Evolutionary conservation across 2,329 filamentous ascomycete species (phyloP).

Genomic region (Fusarium sp.): DNA sequence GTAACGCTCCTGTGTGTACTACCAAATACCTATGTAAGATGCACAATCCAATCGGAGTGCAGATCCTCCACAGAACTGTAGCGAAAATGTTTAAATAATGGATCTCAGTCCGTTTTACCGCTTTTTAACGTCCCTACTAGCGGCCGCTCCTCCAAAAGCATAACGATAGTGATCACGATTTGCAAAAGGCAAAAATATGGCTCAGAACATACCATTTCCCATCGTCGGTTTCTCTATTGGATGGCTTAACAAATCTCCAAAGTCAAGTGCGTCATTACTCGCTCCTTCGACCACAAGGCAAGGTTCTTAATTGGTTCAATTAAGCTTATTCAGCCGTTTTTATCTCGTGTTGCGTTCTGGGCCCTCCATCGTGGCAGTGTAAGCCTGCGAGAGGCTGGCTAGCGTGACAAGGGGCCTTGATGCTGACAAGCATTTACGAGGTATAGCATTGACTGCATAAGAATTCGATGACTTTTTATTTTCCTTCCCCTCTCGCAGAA

Average conservation of each 20-base stretch:
- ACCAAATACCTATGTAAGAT: too few species aligned
- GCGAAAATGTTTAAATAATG: background rate
- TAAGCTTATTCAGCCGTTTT: slow-evolving; percentile 2
- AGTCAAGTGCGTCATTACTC: slow-evolving; percentile 22
- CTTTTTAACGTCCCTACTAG: background rate
- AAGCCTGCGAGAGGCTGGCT: slow-evolving; percentile 5
- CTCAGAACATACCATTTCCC: background rate
- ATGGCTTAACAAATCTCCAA: background rate
- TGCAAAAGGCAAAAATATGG: background rate
- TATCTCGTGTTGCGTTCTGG: slow-evolving; percentile 1
- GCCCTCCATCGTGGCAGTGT: background rate
- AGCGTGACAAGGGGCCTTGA: slow-evolving; percentile 12
- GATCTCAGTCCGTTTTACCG: background rate
- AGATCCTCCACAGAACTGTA: too few species aligned
- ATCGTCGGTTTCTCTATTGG: background rate
- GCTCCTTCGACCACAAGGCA: slow-evolving; percentile 2
- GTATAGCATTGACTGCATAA: background rate
- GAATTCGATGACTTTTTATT: background rate
- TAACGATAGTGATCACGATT: background rate
- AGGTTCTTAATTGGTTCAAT: background rate
- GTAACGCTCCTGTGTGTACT: too few species aligned
- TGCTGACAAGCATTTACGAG: background rate
- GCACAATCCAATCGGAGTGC: too few species aligned
- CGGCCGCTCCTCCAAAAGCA: background rate
- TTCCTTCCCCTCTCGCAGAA: background rate